These are phyloP conservation scores for Xylaria telfairii DNA, from an alignment of 495 filamentous ascomycete species.

Conservation along the genomic window DNA sequence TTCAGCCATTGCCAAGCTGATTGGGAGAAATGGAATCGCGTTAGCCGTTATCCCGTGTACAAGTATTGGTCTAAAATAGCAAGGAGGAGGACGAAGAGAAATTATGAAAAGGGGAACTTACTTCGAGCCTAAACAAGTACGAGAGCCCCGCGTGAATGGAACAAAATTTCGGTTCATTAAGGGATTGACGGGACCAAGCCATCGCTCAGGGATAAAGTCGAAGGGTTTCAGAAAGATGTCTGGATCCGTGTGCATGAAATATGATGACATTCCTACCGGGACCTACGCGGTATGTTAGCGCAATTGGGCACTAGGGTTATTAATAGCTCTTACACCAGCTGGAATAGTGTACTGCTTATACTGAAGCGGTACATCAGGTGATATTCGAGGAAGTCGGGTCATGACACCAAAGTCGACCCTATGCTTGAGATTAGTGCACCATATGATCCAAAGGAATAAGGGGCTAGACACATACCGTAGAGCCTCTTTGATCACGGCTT, in stretches of 20 bases:
- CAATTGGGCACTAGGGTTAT: not conserved
- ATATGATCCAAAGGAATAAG: not conserved
- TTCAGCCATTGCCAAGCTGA: constrained; percentile 47
- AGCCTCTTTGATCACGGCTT: constrained; percentile 48
- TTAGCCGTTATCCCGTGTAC: not conserved
- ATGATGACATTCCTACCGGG: constrained; percentile 38
- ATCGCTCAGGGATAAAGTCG: constrained; percentile 50
- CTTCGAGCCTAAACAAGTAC: constrained; percentile 37
- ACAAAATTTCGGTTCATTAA: constrained; percentile 33
- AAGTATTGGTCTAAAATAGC: not conserved
- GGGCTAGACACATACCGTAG: constrained; percentile 30
- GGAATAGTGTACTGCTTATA: constrained; percentile 36
- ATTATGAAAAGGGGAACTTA: constrained; percentile 6
- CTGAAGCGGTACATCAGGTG: constrained; percentile 31
- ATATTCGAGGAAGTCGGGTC: constrained; percentile 35
- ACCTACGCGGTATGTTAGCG: constrained; percentile 12
- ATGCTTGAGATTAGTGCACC: constrained; percentile 10
- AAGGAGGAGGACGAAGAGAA: not conserved
- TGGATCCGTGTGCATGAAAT: constrained; percentile 44
- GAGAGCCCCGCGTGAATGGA: constrained; percentile 33
- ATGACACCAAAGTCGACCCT: constrained; percentile 32
- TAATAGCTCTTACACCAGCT: constrained; percentile 9
- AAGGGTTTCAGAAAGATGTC: constrained; percentile 44
- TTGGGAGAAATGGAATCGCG: not conserved
- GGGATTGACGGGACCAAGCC: constrained; percentile 41